Evolutionary conservation across 768 basidiomycete species (phyloP).

Genomic region (Phylloporus sp.): DNA sequence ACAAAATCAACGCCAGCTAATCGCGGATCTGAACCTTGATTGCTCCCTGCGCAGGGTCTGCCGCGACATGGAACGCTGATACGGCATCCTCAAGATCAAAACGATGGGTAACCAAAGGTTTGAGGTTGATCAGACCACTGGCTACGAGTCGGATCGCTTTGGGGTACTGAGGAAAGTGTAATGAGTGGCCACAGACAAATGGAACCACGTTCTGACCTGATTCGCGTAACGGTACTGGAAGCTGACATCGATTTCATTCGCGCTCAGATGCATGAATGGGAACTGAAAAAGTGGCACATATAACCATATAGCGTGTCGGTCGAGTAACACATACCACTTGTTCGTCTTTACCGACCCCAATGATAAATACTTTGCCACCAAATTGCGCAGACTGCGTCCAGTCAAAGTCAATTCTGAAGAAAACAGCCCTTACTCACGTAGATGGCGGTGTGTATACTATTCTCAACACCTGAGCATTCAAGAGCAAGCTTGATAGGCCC

Average conservation of each 20-base stretch:
- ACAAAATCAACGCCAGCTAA: constrained; percentile 21
- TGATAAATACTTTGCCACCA: constrained; percentile 66
- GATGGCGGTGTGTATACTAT: constrained; percentile 56
- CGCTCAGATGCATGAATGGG: constrained; percentile 71
- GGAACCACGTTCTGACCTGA: constrained; percentile 35
- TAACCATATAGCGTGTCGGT: neutral
- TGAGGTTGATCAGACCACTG: constrained; percentile 64
- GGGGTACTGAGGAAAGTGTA: constrained; percentile 52
- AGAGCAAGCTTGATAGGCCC: constrained; percentile 48
- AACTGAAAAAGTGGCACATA: constrained; percentile 35
- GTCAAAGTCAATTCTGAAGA: neutral
- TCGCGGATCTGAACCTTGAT: constrained; percentile 68
- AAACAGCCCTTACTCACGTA: constrained; percentile 37
- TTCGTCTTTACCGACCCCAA: constrained; percentile 66
- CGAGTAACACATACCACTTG: constrained; percentile 39
- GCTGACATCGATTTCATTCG: constrained; percentile 64
- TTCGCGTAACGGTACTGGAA: constrained; percentile 71
- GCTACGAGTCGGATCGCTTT: constrained; percentile 83
- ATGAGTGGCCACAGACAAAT: neutral
- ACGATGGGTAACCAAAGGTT: constrained; percentile 76
- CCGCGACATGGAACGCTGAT: constrained; percentile 74
- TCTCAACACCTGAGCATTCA: constrained; percentile 65
- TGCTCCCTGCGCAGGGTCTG: constrained; percentile 61
- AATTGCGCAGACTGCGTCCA: constrained; percentile 52
- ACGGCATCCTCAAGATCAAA: constrained; percentile 71